Evolutionary conservation across 2,329 filamentous ascomycete genomes (phyloP).

Genomic region (Colletotrichum lentis): DNA sequence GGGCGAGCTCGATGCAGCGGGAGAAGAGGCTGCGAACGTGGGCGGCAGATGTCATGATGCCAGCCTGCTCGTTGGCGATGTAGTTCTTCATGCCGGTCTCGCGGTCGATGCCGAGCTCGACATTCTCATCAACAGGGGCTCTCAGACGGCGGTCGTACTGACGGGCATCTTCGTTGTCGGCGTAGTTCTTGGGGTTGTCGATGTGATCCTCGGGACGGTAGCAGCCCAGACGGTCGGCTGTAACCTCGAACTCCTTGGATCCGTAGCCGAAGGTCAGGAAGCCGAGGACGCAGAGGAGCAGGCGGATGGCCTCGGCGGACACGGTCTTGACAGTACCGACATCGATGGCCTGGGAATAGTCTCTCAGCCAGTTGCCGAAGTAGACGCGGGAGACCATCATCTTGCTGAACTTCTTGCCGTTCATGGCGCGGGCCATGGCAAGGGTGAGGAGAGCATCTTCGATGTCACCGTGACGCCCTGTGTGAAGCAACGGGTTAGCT

Average conservation of each 20-base stretch:
- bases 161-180: conserved; percentile 85
- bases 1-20: conserved; percentile 80
- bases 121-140: conserved; percentile 78
- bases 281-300: conserved; percentile 86
- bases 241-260: conserved; percentile 86
- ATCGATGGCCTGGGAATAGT: conserved; percentile 94
- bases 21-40: conserved; percentile 79
- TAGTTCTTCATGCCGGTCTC: conserved; percentile 88
- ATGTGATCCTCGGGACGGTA: conserved; percentile 87
- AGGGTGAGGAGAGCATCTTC: conserved; percentile 87
- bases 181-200: conserved; percentile 78
- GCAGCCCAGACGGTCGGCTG: conserved; percentile 77
- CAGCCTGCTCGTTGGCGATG: conserved; percentile 82
- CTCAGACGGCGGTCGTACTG: conserved; percentile 83
- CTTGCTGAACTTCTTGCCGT: conserved; percentile 84
- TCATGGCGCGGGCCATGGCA: conserved; percentile 61
- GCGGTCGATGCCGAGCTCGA: conserved; percentile 81
- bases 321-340: conserved; percentile 92
- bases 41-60: conserved; percentile 82
- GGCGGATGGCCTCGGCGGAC: conserved; percentile 87
- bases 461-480: conserved; percentile 88
- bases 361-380: conserved; percentile 94
- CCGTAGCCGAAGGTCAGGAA: conserved; percentile 90
- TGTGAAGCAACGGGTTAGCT: conserved; percentile 37
- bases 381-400: conserved; percentile 89